Percentiles rank a stretch among this genome's conserved stretches.
Conservation (phyloP, 371 early-diverging fungal genomes). For the Actinomucor elegans region DNA sequence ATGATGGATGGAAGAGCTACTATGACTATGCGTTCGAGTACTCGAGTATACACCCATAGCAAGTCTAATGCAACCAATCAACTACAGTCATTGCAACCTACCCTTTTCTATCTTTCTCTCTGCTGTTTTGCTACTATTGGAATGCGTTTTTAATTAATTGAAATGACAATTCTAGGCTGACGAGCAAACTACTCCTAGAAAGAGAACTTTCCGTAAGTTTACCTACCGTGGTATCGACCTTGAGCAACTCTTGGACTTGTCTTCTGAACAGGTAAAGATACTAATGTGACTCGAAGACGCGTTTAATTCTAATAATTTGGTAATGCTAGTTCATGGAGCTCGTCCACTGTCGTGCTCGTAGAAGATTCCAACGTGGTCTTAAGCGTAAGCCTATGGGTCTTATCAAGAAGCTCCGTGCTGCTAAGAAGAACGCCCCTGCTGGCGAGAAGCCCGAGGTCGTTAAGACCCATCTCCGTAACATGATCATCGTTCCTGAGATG, state of each 20-base stretch:
- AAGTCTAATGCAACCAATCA: too few species aligned
- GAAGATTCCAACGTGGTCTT: slow-evolving; percentile 96
- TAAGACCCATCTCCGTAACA: slow-evolving; percentile 99
- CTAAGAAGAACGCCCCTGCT: slow-evolving; percentile 86
- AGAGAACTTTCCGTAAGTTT: slow-evolving; percentile 98
- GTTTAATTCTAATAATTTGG: background rate
- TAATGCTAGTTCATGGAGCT: slow-evolving; percentile 82
- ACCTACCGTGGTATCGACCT: slow-evolving; percentile 98
- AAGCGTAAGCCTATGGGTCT: slow-evolving; percentile 96
- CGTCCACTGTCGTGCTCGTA: slow-evolving; percentile 93
- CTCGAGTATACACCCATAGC: too few species aligned
- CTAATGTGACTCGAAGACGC: background rate
- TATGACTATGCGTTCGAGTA: too few species aligned
- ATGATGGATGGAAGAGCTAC: too few species aligned
- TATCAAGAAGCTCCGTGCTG: slow-evolving; percentile 94
- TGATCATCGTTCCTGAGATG: slow-evolving; percentile 99
- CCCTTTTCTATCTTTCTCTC: background rate
- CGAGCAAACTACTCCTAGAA: slow-evolving; percentile 65
- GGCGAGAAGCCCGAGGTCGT: slow-evolving; percentile 71
- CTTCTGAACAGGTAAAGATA: slow-evolving; percentile 78
- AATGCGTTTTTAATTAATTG: background rate
- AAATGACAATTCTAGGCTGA: too few species aligned
- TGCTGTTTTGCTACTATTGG: background rate
- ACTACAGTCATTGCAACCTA: too few species aligned
- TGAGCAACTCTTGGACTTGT: slow-evolving; percentile 86